phyloP scores from a whole-genome alignment of 768 basidiomycete genomes.

The Sutorius australiensis region DNA sequence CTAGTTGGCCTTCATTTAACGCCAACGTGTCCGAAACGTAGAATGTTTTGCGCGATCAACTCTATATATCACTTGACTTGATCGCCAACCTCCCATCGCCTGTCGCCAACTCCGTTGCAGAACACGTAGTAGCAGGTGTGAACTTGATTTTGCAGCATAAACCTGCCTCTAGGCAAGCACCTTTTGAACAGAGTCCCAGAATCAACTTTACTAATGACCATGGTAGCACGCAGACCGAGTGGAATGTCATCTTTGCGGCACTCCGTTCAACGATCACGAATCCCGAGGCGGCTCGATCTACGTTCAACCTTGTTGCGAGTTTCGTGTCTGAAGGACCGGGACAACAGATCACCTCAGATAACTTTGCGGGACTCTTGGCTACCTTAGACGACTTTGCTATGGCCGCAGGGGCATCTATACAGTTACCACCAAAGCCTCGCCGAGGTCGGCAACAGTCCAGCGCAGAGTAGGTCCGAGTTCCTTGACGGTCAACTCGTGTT shows the following conservation, averaged over 20 bases:
- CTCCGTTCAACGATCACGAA: constrained; percentile 83
- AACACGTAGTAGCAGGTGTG: constrained; percentile 87
- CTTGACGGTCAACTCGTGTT: neutral
- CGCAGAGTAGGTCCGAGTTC: constrained; percentile 43
- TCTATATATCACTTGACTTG: constrained; percentile 91
- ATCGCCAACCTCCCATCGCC: constrained; percentile 73
- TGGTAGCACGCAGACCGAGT: constrained; percentile 84
- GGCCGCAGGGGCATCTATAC: constrained; percentile 60
- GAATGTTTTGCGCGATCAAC: constrained; percentile 85
- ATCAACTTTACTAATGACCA: constrained; percentile 3
- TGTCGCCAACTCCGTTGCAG: constrained; percentile 81
- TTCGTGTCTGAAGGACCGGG: constrained; percentile 62
- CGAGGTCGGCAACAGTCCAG: constrained; percentile 47
- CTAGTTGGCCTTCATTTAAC: neutral
- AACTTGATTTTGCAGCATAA: constrained; percentile 73
- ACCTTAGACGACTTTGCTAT: constrained; percentile 86
- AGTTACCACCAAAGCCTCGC: constrained; percentile 51
- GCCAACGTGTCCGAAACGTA: constrained; percentile 28
- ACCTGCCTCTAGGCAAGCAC: constrained; percentile 55
- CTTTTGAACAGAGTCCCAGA: neutral
- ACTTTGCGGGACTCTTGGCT: constrained; percentile 73
- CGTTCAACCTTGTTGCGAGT: constrained; percentile 72
- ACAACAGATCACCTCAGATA: constrained; percentile 68
- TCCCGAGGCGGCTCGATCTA: constrained; percentile 79
- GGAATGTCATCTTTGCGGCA: constrained; percentile 88